A percentile compares a stretch with the other conserved stretches of the same genome.
phyloP scores from a whole-genome alignment of 2,329 filamentous ascomycete genomes.

The Fusarium nanum region DNA sequence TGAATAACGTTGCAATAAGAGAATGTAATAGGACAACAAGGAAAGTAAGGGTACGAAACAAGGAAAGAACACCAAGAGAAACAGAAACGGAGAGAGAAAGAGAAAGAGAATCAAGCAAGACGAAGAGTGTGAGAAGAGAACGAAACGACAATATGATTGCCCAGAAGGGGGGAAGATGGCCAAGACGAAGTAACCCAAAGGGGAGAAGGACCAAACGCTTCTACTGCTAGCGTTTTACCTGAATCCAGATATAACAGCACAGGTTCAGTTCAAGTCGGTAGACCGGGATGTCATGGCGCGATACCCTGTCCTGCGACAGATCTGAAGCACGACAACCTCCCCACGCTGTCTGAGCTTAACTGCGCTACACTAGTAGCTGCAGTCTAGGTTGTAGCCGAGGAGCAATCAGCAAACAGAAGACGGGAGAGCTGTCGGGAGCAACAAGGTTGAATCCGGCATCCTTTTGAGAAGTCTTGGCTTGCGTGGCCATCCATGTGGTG shows the following conservation, averaged over 20 bases:
- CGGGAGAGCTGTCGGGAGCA: not conserved
- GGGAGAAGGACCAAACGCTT: constrained; percentile 35
- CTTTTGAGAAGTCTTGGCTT: constrained; percentile 36
- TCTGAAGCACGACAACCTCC: constrained; percentile 57
- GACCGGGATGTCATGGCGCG: constrained; percentile 34
- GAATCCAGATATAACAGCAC: constrained; percentile 37
- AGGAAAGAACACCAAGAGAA: constrained; percentile 33
- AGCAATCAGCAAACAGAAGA: constrained; percentile 16
- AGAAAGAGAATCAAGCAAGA: constrained; percentile 31
- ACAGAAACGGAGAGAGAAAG: constrained; percentile 34
- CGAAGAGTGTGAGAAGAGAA: constrained; percentile 35
- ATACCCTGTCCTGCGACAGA: constrained; percentile 60
- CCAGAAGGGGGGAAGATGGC: constrained; percentile 3
- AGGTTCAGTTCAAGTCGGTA: constrained; percentile 30
- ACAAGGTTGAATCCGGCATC: constrained; percentile 21
- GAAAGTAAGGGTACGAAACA: constrained; percentile 25
- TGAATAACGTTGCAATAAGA: constrained; percentile 20
- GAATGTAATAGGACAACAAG: constrained; percentile 14
- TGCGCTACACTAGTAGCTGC: constrained; percentile 20
- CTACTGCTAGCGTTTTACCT: constrained; percentile 40
- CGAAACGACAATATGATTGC: constrained; percentile 36
- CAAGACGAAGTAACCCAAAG: constrained; percentile 11
- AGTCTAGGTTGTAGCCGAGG: not conserved
- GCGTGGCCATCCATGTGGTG: constrained; percentile 4
- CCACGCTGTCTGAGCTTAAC: constrained; percentile 41